Base-by-base conservation (phyloP, 2,329 filamentous ascomycete genomes). In the Ustulina deusta region DNA sequence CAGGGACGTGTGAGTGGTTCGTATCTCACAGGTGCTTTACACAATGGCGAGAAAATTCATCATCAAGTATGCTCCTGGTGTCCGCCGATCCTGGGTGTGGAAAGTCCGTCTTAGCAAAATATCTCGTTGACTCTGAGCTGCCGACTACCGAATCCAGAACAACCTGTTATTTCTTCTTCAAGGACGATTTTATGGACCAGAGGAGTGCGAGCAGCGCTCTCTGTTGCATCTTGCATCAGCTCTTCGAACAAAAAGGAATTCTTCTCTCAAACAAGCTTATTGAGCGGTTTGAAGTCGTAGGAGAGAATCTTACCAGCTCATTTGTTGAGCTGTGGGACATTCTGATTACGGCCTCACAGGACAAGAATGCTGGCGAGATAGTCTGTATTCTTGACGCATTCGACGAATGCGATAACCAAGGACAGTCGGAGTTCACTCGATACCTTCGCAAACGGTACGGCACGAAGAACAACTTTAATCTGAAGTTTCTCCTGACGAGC, bases 101-200 rank as follows among this genome's bases (percentile, higher is more conserved):
- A 9, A 84, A 84, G 66, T 83, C 83, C 0, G 82, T 83, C 6
- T 66, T 84, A 2, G 75, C 78, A 7, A 81, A 72, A 60, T 74
- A 77, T 40, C 65, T 84, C 0, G 73, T 79, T 0, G 80, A 83
- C 29, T 11, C 70, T 0, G 61, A 75, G 0, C 65, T 82, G 2
- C 54, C 58, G 0, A 71, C 32, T 0, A 71, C 17, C 1, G 1
- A 51, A 0, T 25, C 46, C 0, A 61, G 70, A 25, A 78, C 72
- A 0, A 73, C 71, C 2, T 81, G 78, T 56, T 83, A 83, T 55
- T 84, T 82, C 73, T 84, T 83, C 69, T 83, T 83, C 74, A 82
- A 83, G n/a, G 80, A 82, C 15, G 75, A 76, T 44, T 78, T 77
- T n/a, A 70, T 75, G 3, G 77, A 81, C n/a, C 80, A 68, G n/a